These are phyloP conservation scores for Ganoderma meredithae DNA, from an alignment of 1,284 basidiomycete genomes.

Conservation along the genomic window DNA sequence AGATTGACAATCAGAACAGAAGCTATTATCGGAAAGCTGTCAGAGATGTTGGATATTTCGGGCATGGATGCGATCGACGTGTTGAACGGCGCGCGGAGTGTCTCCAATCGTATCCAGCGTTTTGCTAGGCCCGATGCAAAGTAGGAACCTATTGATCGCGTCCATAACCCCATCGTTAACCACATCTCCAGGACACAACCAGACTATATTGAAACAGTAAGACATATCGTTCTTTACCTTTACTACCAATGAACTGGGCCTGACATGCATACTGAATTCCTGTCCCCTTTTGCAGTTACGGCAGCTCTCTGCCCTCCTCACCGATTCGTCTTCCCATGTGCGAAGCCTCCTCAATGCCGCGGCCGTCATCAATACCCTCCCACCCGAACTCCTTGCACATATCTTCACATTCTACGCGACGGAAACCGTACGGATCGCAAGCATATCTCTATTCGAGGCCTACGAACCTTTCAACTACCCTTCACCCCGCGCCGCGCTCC, in stretches of 20 bases:
- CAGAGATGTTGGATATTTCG: not conserved
- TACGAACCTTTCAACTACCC: slow-evolving; percentile 12
- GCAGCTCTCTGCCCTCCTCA: not conserved
- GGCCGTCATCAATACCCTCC: slow-evolving; percentile 53
- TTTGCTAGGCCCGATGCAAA: not conserved
- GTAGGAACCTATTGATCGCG: not conserved
- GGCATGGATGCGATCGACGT: not conserved
- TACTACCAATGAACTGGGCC: not conserved
- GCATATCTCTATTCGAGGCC: not conserved
- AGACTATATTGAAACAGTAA: slow-evolving; percentile 1
- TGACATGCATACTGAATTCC: not conserved
- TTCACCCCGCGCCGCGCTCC: slow-evolving; percentile 47
- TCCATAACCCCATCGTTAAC: not conserved
- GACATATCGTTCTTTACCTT: not conserved
- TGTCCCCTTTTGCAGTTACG: not conserved
- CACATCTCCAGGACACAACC: not conserved
- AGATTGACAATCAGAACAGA: not conserved
- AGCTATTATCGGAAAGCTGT: not conserved
- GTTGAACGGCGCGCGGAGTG: not conserved
- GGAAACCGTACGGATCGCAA: slow-evolving; percentile 32
- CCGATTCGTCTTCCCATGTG: slow-evolving; percentile 6
- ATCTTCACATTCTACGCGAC: slow-evolving; percentile 60
- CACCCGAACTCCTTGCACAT: slow-evolving; percentile 60
- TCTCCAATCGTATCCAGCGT: not conserved
- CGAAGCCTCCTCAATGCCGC: slow-evolving; percentile 12